Base-by-base conservation (phyloP, 2,329 filamentous ascomycete species). In the Zasmidium angulare region DNA sequence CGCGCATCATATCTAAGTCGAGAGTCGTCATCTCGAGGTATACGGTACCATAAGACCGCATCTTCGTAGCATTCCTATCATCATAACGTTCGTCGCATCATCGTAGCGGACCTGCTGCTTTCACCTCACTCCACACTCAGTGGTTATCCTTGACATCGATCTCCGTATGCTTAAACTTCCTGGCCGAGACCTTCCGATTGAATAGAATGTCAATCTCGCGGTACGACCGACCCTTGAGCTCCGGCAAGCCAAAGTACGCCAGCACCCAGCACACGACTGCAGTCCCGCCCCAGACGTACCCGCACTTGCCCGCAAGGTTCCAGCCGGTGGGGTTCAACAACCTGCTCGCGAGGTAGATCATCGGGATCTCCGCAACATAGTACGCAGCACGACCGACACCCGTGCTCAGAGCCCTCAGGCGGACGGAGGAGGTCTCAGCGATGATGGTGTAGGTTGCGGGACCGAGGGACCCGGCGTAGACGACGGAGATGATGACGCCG, bases 281-380 rank as follows among this genome's bases (percentile, higher is more conserved):
- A 3, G 78, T 80, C 1, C 74, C 68, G 1, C 75, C 79, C 79
- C 78, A 81, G n/a, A 81, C 74, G 58, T 77, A 81, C 1, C 78
- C 79, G 58, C 77, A 80, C 71, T 80, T 80, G 31, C 78, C 78
- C n/a, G 53, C 62, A 19, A 68, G 48, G 53, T 75, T 69, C 74
- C 74, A 77, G 1, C 68, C 68, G 1, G 71, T 68, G 2, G 66
- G 66, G 50, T 69, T 67, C 48, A 70, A 58, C 61, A 71, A 55
- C 17, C 53, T 50, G 3, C 58, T 62, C 21, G 64, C 58, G 31
- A 66, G 23, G 49, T 62, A 66, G 53, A 66, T 68, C 52, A 63
- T 62, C 4, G 62, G 62, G 46, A 70, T 70, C 40, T 63, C 63
- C 17, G 57, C 58, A n/a, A 69, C 50, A 40, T 69, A 65, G 63